These are phyloP conservation scores for Malus fusca DNA, from an alignment of 306 rosid species.

Conservation along the genomic window DNA sequence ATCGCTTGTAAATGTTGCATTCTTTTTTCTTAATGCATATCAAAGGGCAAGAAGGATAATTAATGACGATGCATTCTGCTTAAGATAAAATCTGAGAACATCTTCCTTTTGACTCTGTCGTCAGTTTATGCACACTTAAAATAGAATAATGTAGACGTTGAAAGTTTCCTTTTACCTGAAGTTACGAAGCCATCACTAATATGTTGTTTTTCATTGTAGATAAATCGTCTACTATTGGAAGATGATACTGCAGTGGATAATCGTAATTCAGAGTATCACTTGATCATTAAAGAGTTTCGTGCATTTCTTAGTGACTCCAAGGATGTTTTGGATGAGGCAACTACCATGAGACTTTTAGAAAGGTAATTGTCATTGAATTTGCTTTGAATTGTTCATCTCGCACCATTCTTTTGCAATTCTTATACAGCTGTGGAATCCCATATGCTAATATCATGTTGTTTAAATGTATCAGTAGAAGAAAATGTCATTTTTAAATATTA, in stretches of 20 bases:
- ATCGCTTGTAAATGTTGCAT: not conserved
- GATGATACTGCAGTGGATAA: slow-evolving; percentile 73
- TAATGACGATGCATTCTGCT: not conserved
- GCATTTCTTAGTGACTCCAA: slow-evolving; percentile 93
- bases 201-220: slow-evolving; percentile 34
- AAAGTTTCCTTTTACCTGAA: not conserved
- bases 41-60: not conserved
- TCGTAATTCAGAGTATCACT: slow-evolving; percentile 65
- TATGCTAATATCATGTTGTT: not conserved
- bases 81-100: not conserved
- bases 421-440: not conserved
- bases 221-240: slow-evolving; percentile 87
- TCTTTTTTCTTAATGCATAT: not conserved
- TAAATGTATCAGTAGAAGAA: no score
- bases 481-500: not conserved
- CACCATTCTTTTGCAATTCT: not conserved
- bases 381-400: slow-evolving; percentile 4
- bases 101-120: not conserved
- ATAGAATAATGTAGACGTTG: not conserved
- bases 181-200: not conserved
- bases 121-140: not conserved
- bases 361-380: slow-evolving; percentile 42
- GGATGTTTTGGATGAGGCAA: slow-evolving; percentile 90
- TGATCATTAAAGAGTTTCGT: slow-evolving; percentile 72
- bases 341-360: slow-evolving; percentile 88